Conservation (phyloP, 75 land plant genomes). For the Pinus taeda region DNA sequence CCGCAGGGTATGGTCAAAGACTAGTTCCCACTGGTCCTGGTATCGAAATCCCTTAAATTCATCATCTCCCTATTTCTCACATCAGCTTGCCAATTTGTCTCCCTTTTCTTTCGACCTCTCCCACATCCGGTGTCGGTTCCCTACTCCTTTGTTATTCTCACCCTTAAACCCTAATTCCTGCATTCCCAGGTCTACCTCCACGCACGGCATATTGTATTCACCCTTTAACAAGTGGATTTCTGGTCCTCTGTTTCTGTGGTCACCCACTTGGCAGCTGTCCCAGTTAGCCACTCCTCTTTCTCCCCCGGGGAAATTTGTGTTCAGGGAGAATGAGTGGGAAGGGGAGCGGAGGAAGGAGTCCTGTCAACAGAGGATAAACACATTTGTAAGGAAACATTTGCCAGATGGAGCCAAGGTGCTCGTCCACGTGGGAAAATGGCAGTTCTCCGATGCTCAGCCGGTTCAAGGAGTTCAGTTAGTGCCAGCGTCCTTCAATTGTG, state of each 20-base stretch:
- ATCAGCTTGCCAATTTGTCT: background rate
- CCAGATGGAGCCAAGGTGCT: conserved; percentile 8
- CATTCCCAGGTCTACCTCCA: conserved; percentile 6
- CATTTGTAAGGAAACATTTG: conserved; percentile 6
- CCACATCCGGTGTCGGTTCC: background rate
- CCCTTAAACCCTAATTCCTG: background rate
- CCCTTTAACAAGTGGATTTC: conserved; percentile 14
- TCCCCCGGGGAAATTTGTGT: conserved; percentile 20
- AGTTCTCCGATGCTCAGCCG: background rate
- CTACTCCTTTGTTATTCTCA: background rate
- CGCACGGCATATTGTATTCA: conserved; percentile 3
- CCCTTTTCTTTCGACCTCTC: conserved; percentile 4
- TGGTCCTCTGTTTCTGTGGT: conserved; percentile 58
- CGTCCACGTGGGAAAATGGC: background rate
- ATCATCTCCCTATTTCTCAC: conserved; percentile 1
- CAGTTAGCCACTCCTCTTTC: conserved; percentile 58
- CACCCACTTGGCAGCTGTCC: conserved; percentile 55
- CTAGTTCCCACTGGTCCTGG: background rate
- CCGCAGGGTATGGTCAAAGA: background rate
- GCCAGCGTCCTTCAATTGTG: background rate
- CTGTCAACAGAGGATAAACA: background rate
- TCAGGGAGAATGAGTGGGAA: conserved; percentile 4
- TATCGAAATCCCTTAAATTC: background rate
- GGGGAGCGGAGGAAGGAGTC: conserved; percentile 1
- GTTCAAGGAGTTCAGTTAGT: background rate